A percentile compares a stretch with the other conserved stretches of the same genome.
Conservation (phyloP, 257 asterid species). For the Ophiorrhiza pumila region DNA sequence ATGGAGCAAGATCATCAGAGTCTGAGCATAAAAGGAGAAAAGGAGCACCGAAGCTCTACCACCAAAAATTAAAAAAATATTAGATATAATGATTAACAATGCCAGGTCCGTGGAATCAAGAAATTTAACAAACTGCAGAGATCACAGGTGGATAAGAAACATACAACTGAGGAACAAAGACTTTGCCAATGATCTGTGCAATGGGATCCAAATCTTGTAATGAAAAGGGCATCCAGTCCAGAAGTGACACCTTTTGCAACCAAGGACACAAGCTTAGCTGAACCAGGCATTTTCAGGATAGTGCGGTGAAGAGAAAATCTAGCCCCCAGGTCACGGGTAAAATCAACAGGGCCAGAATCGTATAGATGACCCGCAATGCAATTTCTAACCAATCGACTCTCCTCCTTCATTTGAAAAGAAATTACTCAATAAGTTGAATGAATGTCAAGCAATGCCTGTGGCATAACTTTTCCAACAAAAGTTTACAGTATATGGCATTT, state of each 20-base stretch:
- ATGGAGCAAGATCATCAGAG: constrained; percentile 60
- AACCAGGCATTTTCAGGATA: constrained; percentile 71
- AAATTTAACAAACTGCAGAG: constrained; percentile 6
- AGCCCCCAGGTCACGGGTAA: constrained; percentile 67
- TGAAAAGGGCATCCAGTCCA: constrained; percentile 81
- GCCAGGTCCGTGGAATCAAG: constrained; percentile 14
- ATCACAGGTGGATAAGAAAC: constrained; percentile 27
- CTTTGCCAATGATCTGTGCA: constrained; percentile 75
- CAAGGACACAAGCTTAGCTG: constrained; percentile 60
- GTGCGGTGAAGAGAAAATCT: constrained; percentile 60
- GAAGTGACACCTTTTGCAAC: constrained; percentile 70
- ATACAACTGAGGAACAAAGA: constrained; percentile 75
- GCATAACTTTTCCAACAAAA: neutral
- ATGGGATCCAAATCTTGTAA: constrained; percentile 77
- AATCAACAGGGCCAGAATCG: constrained; percentile 89
- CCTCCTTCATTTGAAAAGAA: constrained; percentile 59
- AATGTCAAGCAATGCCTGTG: neutral
- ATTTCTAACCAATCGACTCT: constrained; percentile 53
- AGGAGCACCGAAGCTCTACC: constrained; percentile 70
- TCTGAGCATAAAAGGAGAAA: constrained; percentile 70
- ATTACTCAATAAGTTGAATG: constrained; percentile 2
- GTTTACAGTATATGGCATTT: neutral
- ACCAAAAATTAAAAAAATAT: constrained; percentile 2
- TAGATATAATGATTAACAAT: constrained; percentile 5
- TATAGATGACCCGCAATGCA: constrained; percentile 88